A percentile compares a stretch with the other conserved stretches of the same genome.
Conservation (phyloP, 129 eudicot species). For the Escallonia herrerae region DNA sequence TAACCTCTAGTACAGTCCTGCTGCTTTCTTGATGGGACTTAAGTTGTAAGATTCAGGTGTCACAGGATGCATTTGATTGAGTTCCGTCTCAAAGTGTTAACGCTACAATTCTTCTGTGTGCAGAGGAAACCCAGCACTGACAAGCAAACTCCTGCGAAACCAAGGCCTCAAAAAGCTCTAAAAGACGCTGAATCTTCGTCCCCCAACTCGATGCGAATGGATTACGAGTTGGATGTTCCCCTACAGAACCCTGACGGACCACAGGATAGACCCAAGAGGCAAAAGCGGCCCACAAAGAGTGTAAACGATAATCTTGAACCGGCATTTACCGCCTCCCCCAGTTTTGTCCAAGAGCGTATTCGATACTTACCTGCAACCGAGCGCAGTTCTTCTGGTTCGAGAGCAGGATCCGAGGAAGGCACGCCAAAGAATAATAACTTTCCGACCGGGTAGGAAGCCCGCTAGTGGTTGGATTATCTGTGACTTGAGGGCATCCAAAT, state of each 20-base stretch:
- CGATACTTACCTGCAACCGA: not conserved
- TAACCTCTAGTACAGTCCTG: no score
- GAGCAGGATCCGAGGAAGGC: not conserved
- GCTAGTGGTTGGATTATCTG: no score
- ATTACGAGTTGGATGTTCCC: slow-evolving; percentile 41
- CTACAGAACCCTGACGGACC: slow-evolving; percentile 14
- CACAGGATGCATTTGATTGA: not conserved
- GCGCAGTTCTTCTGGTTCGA: not conserved
- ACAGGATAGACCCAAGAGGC: slow-evolving; percentile 54
- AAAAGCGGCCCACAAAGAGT: slow-evolving; percentile 80
- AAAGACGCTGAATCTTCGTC: slow-evolving; percentile 32
- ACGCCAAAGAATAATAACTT: not conserved
- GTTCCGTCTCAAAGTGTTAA: not conserved
- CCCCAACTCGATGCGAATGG: slow-evolving; percentile 17
- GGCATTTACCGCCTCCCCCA: slow-evolving; percentile 37
- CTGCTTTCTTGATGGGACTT: not conserved
- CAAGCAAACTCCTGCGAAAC: slow-evolving; percentile 42
- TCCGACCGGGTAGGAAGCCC: no score
- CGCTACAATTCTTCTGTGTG: slow-evolving; percentile 1
- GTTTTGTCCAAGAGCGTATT: slow-evolving; percentile 21
- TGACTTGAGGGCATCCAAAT: no score
- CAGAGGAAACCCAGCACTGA: slow-evolving; percentile 55
- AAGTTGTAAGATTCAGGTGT: not conserved
- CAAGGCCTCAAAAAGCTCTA: slow-evolving; percentile 43
- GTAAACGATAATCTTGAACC: slow-evolving; percentile 86